Evolutionary conservation across 352 stramenopile genomes (phyloP).

Genomic region (Phytophthora ramorum): DNA sequence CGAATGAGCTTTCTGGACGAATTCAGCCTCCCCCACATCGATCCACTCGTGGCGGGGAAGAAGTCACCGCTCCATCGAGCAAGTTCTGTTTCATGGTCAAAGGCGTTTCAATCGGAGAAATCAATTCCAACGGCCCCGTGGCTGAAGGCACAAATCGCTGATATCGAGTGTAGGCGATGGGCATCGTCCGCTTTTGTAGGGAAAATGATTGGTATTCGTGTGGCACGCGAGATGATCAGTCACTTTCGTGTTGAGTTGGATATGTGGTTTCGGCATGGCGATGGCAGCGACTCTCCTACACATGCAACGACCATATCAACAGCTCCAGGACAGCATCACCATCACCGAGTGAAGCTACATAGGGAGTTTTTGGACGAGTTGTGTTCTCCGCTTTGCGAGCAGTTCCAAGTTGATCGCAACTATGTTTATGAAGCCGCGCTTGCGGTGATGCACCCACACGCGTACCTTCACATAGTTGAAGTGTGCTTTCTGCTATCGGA

Average conservation of each 20-base stretch:
- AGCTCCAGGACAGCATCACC: conserved; percentile 17
- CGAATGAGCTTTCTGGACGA: conserved; percentile 70
- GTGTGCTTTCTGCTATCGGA: conserved; percentile 82
- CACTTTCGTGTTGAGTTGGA: conserved; percentile 78
- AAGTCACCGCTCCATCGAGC: conserved; percentile 40
- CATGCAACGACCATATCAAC: conserved; percentile 16
- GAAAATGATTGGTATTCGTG: conserved; percentile 87
- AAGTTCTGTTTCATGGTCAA: conserved; percentile 57
- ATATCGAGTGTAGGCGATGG: conserved; percentile 87
- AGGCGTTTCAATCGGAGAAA: conserved; percentile 46
- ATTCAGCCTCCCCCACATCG: conserved; percentile 22
- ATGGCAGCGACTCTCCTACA: conserved; percentile 19
- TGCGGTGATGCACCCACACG: conserved; percentile 81
- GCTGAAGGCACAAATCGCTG: conserved; percentile 84
- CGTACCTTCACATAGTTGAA: conserved; percentile 84
- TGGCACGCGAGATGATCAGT: conserved; percentile 87
- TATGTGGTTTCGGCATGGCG: conserved; percentile 45
- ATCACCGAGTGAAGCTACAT: conserved; percentile 52
- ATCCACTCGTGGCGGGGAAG: conserved; percentile 27
- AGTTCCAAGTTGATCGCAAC: conserved; percentile 81
- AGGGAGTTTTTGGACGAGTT: conserved; percentile 76
- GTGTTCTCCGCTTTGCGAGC: conserved; percentile 71
- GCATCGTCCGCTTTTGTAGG: conserved; percentile 87
- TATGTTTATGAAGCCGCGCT: conserved; percentile 85
- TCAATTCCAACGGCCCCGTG: conserved; percentile 54